Conservation (phyloP, 2,329 filamentous ascomycete species). For the Trichoderma pleuroti region DNA sequence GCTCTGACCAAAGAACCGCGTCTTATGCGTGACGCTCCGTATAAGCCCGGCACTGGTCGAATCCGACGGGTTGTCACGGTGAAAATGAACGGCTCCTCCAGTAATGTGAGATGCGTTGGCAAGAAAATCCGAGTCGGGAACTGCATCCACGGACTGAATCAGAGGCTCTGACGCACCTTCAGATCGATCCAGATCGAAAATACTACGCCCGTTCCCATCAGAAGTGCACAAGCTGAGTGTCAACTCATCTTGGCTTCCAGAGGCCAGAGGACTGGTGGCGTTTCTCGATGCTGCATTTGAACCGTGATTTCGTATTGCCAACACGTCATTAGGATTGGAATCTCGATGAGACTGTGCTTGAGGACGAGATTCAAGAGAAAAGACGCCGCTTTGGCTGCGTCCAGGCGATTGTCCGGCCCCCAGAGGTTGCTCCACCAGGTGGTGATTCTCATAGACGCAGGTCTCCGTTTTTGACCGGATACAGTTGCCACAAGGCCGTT, state of each 20-base stretch:
- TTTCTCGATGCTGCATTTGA: neutral
- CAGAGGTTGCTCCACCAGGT: neutral
- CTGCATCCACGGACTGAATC: neutral
- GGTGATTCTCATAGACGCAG: slow-evolving; percentile 34
- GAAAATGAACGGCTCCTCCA: slow-evolving; percentile 43
- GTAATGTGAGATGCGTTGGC: slow-evolving; percentile 35
- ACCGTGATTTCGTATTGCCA: neutral
- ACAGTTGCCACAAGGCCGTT: slow-evolving; percentile 42
- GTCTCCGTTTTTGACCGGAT: slow-evolving; percentile 33
- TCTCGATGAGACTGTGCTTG: neutral
- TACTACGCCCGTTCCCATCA: neutral
- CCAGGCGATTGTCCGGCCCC: neutral
- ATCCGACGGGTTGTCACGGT: slow-evolving; percentile 35
- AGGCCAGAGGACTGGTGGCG: slow-evolving; percentile 15
- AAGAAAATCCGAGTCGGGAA: slow-evolving; percentile 30
- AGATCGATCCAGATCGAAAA: neutral
- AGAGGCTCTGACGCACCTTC: neutral
- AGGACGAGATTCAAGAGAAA: neutral
- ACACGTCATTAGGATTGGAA: neutral
- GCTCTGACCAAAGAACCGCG: slow-evolving; percentile 53
- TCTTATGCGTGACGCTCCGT: slow-evolving; percentile 52
- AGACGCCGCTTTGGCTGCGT: neutral
- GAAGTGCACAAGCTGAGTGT: neutral
- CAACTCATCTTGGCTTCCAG: slow-evolving; percentile 19
- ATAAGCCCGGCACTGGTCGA: slow-evolving; percentile 31